phyloP scores from a whole-genome alignment of 2,329 filamentous ascomycete species.

The Fusarium mexicanum region DNA sequence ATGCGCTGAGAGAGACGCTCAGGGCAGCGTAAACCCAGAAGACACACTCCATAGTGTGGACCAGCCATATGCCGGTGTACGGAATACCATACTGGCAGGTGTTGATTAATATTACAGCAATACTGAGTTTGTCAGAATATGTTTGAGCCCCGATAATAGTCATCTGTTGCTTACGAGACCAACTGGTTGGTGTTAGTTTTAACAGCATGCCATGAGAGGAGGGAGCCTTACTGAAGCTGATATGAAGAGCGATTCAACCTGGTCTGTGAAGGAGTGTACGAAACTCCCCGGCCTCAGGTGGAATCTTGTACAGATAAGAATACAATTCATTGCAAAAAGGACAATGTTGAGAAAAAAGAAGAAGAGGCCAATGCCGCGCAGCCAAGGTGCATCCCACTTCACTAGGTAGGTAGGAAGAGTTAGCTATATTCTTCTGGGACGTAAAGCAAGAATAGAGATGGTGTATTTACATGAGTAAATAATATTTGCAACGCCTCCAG shows the following conservation, averaged over 20 bases:
- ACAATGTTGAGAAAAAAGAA: conserved; percentile 72
- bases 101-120: conserved; percentile 81
- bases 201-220: conserved; percentile 3
- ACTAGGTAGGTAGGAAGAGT: conserved; percentile 20
- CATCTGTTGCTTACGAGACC: conserved; percentile 52
- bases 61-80: conserved; percentile 70
- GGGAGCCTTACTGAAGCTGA: conserved; percentile 65
- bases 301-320: conserved; percentile 75
- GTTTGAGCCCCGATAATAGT: neutral
- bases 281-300: conserved; percentile 76
- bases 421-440: neutral
- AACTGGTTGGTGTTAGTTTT: conserved; percentile 45
- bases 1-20: conserved; percentile 73
- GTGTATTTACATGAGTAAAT: conserved; percentile 50
- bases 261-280: conserved; percentile 76
- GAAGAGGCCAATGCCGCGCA: conserved; percentile 66
- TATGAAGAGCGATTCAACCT: conserved; percentile 81
- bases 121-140: conserved; percentile 53
- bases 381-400: conserved; percentile 57
- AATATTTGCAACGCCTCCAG: conserved; percentile 66
- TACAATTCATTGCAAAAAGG: conserved; percentile 70
- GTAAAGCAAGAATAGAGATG: neutral
- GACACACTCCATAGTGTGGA: conserved; percentile 67
- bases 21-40: conserved; percentile 80
- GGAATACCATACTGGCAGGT: conserved; percentile 78